A percentile compares a stretch with the other conserved stretches of the same genome.
Conservation (phyloP, 2,329 filamentous ascomycete species). For the Xylaria digitata region DNA sequence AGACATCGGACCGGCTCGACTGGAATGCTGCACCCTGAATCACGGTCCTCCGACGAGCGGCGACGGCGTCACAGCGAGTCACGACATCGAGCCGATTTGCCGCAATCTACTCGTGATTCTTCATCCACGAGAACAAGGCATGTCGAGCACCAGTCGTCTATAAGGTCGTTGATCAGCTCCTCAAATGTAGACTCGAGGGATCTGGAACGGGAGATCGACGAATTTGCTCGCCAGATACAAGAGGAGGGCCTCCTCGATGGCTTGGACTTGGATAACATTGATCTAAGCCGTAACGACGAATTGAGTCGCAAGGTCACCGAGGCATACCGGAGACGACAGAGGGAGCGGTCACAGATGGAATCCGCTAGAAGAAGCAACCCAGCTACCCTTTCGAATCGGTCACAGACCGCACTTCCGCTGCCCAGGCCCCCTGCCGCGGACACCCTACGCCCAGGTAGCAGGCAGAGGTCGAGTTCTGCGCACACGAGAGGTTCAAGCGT, state of each 20-base stretch:
- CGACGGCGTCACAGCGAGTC: conserved; percentile 59
- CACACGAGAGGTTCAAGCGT: conserved; percentile 53
- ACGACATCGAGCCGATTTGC: conserved; percentile 56
- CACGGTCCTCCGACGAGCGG: conserved; percentile 50
- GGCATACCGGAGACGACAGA: conserved; percentile 82
- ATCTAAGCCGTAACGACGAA: conserved; percentile 85
- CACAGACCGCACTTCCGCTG: conserved; percentile 46
- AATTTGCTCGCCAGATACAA: conserved; percentile 88
- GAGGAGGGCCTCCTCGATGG: conserved; percentile 89
- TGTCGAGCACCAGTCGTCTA: conserved; percentile 88
- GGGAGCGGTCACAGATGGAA: conserved; percentile 66
- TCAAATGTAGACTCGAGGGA: conserved; percentile 81
- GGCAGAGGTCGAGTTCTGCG: conserved; percentile 49
- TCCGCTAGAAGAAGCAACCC: conserved; percentile 58
- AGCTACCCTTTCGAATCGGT: conserved; percentile 54
- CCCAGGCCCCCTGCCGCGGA: conserved; percentile 46
- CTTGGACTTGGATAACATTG: conserved; percentile 88
- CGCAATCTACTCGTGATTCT: conserved; percentile 55
- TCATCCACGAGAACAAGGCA: conserved; percentile 62
- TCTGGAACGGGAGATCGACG: conserved; percentile 88
- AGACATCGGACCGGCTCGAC: conserved; percentile 49
- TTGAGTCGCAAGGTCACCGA: conserved; percentile 91
- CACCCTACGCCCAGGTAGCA: conserved; percentile 44
- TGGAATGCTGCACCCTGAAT: conserved; percentile 55
- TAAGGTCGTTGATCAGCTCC: conserved; percentile 84